Conservation (phyloP, 768 basidiomycete genomes). For the Leucogyrophana mollusca region DNA sequence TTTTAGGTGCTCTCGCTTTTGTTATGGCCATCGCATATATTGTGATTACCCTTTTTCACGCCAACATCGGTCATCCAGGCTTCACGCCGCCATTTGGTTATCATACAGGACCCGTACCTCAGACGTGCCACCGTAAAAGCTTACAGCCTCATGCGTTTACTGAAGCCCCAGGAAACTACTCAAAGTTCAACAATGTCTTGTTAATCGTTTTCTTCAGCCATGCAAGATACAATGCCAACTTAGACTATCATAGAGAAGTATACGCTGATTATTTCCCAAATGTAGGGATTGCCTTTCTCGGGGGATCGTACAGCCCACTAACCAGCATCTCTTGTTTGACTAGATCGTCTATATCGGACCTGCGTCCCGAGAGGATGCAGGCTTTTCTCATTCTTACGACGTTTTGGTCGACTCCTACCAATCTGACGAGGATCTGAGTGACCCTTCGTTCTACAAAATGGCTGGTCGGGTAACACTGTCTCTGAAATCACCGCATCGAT, state of each 20-base stretch:
- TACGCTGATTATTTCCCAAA: slow-evolving; percentile 51
- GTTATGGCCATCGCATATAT: slow-evolving; percentile 6
- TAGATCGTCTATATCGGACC: slow-evolving; percentile 52
- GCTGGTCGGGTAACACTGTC: slow-evolving; percentile 39
- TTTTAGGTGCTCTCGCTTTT: slow-evolving; percentile 1
- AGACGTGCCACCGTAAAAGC: slow-evolving; percentile 21
- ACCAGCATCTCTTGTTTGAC: neutral
- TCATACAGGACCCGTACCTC: neutral
- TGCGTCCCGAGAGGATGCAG: slow-evolving; percentile 42
- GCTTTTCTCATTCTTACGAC: slow-evolving; percentile 49
- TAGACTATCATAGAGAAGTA: slow-evolving; percentile 45
- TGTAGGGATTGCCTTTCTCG: slow-evolving; percentile 23
- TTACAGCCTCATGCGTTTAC: slow-evolving; percentile 11
- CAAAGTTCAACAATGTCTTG: slow-evolving; percentile 40
- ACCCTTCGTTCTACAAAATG: slow-evolving; percentile 38
- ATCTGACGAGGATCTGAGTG: slow-evolving; percentile 40
- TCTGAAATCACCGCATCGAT: too few relatives aligned
- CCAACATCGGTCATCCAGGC: slow-evolving; percentile 3
- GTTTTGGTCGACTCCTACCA: slow-evolving; percentile 47
- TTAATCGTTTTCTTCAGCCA: slow-evolving; percentile 53
- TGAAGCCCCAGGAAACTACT: slow-evolving; percentile 24
- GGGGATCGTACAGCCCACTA: neutral
- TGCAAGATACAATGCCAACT: slow-evolving; percentile 42
- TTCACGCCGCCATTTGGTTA: neutral
- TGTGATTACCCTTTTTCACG: neutral